These are phyloP conservation scores for Neurospora sp. DNA, from an alignment of 495 filamentous ascomycete genomes.

Conservation along the genomic window DNA sequence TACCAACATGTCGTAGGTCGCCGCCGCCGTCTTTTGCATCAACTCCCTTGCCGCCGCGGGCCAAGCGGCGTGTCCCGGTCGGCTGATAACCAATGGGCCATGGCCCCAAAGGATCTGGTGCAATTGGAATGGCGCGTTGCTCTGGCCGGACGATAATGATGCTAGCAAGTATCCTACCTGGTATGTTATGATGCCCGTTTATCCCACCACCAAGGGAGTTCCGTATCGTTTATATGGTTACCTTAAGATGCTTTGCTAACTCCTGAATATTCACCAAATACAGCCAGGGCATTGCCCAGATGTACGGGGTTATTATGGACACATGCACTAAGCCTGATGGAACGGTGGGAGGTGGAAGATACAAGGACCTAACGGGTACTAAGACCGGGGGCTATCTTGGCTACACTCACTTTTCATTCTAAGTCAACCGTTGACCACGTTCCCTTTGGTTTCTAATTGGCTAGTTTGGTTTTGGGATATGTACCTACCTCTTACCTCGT, in stretches of 20 bases:
- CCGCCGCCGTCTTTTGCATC: background rate
- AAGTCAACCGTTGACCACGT: background rate
- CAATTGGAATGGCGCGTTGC: background rate
- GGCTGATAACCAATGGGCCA: background rate
- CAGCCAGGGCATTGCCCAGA: background rate
- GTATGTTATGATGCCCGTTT: background rate
- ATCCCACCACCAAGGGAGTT: too few relatives aligned
- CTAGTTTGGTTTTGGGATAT: background rate
- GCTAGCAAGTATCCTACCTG: background rate
- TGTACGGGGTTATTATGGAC: background rate
- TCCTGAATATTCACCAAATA: background rate
- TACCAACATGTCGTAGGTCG: background rate
- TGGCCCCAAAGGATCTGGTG: background rate
- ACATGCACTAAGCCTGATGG: background rate
- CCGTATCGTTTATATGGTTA: background rate
- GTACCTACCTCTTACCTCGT: background rate
- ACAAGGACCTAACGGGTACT: background rate
- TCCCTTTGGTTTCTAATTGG: background rate
- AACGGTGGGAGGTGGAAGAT: background rate
- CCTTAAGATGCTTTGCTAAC: background rate
- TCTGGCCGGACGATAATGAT: background rate
- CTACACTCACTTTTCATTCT: background rate
- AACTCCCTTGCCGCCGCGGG: background rate
- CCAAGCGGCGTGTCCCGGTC: background rate
- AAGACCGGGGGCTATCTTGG: background rate